These are phyloP conservation scores for Phellopilus nigrolimitatus DNA, from an alignment of 1,284 basidiomycete species.

Conservation along the genomic window DNA sequence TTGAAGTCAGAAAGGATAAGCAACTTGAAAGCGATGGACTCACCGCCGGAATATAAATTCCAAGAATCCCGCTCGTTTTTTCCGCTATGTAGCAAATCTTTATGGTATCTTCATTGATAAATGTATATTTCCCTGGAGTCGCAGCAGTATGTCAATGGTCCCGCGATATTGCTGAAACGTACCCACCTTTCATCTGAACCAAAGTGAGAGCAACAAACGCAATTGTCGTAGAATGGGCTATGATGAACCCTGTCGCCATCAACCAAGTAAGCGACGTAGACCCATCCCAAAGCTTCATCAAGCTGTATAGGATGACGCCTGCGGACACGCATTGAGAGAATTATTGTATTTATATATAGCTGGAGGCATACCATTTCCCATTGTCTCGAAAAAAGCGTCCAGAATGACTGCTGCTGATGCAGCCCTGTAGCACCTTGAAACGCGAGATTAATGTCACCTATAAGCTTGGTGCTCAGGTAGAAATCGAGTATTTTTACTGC, in stretches of 20 bases:
- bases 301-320: constrained; percentile 8
- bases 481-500: too few relatives aligned
- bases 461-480: too few relatives aligned
- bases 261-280: background rate
- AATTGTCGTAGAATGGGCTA: background rate
- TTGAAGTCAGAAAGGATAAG: too few relatives aligned
- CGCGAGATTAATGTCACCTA: background rate
- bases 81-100: background rate
- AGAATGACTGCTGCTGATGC: background rate
- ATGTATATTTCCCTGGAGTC: background rate
- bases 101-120: background rate
- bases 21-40: background rate
- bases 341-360: background rate
- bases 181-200: background rate
- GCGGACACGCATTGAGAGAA: background rate
- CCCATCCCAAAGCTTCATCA: background rate
- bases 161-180: background rate
- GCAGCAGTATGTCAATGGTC: background rate
- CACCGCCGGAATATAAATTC: constrained; percentile 3
- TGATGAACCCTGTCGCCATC: constrained; percentile 7
- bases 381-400: background rate
- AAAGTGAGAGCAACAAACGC: background rate
- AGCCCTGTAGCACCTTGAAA: background rate
- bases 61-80: background rate
- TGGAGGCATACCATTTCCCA: constrained; percentile 5